A percentile compares a stretch with the other conserved stretches of the same genome.
These are phyloP conservation scores for Fusarium sp. DNA, from an alignment of 2,329 filamentous ascomycete genomes.

Conservation along the genomic window DNA sequence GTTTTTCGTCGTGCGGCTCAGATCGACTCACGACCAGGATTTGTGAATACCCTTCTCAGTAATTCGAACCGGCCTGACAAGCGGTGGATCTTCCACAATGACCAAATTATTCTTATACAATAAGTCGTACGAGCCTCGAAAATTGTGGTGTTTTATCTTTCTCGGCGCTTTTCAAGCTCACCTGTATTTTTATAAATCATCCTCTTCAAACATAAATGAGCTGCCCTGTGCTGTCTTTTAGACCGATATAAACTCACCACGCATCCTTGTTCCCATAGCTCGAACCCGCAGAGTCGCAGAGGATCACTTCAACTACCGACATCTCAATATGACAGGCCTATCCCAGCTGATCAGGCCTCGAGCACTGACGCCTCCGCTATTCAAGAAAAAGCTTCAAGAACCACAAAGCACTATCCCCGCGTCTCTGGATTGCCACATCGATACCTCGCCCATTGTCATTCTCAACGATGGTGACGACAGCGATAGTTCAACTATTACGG, in stretches of 20 bases:
- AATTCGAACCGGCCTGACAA: conserved; percentile 10
- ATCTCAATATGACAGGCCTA: conserved; percentile 22
- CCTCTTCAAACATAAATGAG: not conserved
- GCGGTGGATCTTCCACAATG: not conserved
- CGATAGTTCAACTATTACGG: conserved; percentile 15
- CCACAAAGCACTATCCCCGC: not conserved
- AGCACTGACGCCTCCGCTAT: not conserved
- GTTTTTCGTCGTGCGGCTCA: not conserved
- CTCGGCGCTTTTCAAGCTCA: not conserved
- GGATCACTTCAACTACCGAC: too few species aligned
- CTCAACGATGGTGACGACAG: not conserved
- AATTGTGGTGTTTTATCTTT: not conserved
- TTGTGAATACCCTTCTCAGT: conserved; percentile 13
- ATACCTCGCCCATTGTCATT: conserved; percentile 22
- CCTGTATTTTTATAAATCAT: not conserved
- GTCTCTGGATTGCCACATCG: conserved; percentile 22
- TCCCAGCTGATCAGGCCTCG: conserved; percentile 22
- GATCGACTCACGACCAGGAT: not conserved
- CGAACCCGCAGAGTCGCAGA: not conserved
- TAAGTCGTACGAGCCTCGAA: conserved; percentile 4
- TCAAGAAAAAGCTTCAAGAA: not conserved
- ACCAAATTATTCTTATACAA: not conserved
- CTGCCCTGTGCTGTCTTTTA: not conserved
- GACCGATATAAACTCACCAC: too few species aligned
- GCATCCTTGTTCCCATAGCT: not conserved